Evolutionary conservation across 768 basidiomycete genomes (phyloP).

Genomic region (Boletus eberwhitei): DNA sequence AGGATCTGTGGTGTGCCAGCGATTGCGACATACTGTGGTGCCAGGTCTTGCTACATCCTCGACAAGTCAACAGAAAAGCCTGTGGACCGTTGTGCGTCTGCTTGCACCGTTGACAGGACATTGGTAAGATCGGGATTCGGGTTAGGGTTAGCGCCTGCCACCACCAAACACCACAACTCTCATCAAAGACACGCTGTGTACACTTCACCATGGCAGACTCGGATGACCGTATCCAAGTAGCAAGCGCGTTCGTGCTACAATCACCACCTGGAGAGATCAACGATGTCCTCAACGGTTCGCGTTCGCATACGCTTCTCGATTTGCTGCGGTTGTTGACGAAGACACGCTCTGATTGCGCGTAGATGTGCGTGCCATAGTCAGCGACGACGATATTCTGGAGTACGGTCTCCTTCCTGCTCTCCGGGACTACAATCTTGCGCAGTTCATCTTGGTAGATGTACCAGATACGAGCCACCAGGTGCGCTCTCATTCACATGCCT

Average conservation of each 20-base stretch:
- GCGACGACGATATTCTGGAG: constrained; percentile 81
- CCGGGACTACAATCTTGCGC: constrained; percentile 80
- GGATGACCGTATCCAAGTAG: constrained; percentile 64
- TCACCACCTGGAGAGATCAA: constrained; percentile 96
- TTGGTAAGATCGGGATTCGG: neutral
- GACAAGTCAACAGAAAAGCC: constrained; percentile 35
- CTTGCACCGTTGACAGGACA: constrained; percentile 26
- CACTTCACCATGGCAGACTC: constrained; percentile 45
- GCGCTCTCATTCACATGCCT: neutral
- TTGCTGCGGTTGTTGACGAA: neutral
- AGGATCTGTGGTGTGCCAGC: neutral
- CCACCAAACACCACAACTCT: neutral
- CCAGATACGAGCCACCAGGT: constrained; percentile 76
- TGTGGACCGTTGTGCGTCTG: constrained; percentile 22
- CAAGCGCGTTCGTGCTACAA: constrained; percentile 79
- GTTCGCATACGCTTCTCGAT: neutral
- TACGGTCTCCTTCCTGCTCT: constrained; percentile 74
- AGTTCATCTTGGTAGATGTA: constrained; percentile 86
- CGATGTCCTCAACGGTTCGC: constrained; percentile 85
- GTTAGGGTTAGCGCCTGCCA: constrained; percentile 32
- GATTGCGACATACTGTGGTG: constrained; percentile 27
- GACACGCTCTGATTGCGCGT: constrained; percentile 15
- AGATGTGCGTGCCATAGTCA: constrained; percentile 91
- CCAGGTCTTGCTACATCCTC: constrained; percentile 33
- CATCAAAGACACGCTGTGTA: neutral